Evolutionary conservation across 495 filamentous ascomycete genomes (phyloP), one percentile per base, ranked within the genome.

Genomic region (Articulospora tetracladia): DNA sequence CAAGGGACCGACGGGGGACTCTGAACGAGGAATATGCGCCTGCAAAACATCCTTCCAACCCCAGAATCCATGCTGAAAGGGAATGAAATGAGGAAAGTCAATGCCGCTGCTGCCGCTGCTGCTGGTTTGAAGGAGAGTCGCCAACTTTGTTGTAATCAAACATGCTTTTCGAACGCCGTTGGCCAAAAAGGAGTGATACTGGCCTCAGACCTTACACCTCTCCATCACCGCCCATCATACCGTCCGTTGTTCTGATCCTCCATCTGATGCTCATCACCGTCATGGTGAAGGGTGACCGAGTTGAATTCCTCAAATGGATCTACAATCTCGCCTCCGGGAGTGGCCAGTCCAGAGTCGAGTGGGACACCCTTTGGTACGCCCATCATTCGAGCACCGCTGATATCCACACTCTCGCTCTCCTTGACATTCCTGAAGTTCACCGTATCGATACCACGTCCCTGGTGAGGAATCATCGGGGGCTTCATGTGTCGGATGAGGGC

Each of bases 291-390:
- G 60, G 94, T 98, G 30, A 98, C 94, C 67, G 91, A 96, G 74
- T 98, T 98, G 72, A 98, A 98, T 70, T 98, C 95, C 72, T 96
- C 91, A 69, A 98, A 98, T 13, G 94, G 94, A 81, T 98, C 94
- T n/a, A 83, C 81, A 57, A 86, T 73, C 69, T 96, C 93, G 34
- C 80, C 89, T 34, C 87, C 91, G 11, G 94, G 92, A 27, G 93
- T 97, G 2, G 87, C 86, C 28, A 94, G 74, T 10, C 90, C 91
- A 23, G 86, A 91, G 66, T 96, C 91, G 63, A 97, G 76, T 11
- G 91, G 90, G 27, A 96, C 91, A 3, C 92, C 92, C 66, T 87
- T 88, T 13, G 61, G 58, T 26, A 73, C 47, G 8, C 68, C 64
- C 61, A 74, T 69, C 19, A 73, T 68, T 63, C 77, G 81, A 13